Conservation (phyloP, 768 basidiomycete genomes). For the Clavulina sp. region DNA sequence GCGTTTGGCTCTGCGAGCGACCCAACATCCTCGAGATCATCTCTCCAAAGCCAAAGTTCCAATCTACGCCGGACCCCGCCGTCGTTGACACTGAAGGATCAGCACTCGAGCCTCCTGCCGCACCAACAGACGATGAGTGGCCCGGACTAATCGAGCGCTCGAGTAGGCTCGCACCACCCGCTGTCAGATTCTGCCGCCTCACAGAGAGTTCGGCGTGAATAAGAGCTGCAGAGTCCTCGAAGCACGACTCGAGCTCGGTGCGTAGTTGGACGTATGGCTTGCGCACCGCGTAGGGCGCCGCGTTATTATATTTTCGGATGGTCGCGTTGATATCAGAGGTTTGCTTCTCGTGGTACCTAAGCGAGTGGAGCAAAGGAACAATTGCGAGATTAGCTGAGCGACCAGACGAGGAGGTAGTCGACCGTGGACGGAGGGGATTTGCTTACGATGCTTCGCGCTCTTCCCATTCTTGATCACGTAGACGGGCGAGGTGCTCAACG, state of each 20-base stretch:
- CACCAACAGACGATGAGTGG: too few relatives aligned
- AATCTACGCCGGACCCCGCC: too few relatives aligned
- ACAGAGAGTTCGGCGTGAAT: background rate
- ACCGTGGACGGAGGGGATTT: background rate
- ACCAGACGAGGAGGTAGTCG: background rate
- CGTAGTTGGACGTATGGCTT: conserved; percentile 38
- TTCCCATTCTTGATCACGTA: conserved; percentile 58
- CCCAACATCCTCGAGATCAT: too few relatives aligned
- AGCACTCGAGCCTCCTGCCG: too few relatives aligned
- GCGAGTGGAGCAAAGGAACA: background rate
- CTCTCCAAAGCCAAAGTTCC: too few relatives aligned
- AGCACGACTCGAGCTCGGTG: conserved; percentile 40
- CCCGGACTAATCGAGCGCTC: too few relatives aligned
- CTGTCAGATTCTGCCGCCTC: too few relatives aligned
- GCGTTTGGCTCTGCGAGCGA: too few relatives aligned
- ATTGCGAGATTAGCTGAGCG: background rate
- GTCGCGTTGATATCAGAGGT: conserved; percentile 55
- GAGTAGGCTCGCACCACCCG: too few relatives aligned
- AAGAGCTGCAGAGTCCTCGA: conserved; percentile 10
- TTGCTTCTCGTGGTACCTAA: conserved; percentile 44
- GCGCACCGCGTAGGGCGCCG: conserved; percentile 66
- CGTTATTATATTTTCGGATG: conserved; percentile 61
- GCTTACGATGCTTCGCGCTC: conserved; percentile 30
- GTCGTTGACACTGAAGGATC: too few relatives aligned
- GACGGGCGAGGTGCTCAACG: conserved; percentile 16